Base-by-base conservation (phyloP, 169 alveolate species). In the Eimeria maxima region DNA sequence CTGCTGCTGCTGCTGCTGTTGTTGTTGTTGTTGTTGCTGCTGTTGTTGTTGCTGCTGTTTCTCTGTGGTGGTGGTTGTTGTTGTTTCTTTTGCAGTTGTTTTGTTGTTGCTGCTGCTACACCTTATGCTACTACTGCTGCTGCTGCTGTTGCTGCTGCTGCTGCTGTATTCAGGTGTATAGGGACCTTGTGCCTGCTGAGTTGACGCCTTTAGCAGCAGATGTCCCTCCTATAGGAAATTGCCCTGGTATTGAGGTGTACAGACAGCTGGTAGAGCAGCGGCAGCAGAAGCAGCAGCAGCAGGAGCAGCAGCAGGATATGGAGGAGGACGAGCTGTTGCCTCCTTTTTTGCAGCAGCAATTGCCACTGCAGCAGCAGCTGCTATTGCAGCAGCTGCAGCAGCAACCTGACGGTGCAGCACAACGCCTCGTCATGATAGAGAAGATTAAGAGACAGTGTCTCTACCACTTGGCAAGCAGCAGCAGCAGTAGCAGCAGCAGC, bases 321-420 rank as follows among this genome's bases (percentile, higher is more conserved):
- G 63, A 45, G 10, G 88, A 78, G 65, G 88, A 78, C 67, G 88
- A 78, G 33, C 53, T 45, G 67, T 29, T 78, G 88, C 88, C 88
- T 22, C 88, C 88, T 13, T 38, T 78, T 22, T 27, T 78, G 88
- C 88, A 78, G 88, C 88, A 78, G 63, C 88, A 78, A 63, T 57
- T 78, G 67, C 88, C 65, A 24, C 63, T 78, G 88, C 88, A 78
- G 88, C 88, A 78, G 88, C 88, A 78, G 88, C 63, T 78, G 67
- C 88, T 78, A 63, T 63, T 78, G 88, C 88, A 78, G 88, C 88
- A 78, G 88, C 88, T 78, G 88, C 88, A 78, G 88, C 88, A 78
- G 63, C 88, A 78, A 29, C 88, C 57, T 10, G 88, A 57, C 11
- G 45, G 88, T 29, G 88, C 38, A 10, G 88, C 63, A 7, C 88